Conservation (phyloP, 495 filamentous ascomycete species). For the Pseudoneurospora amorphoporcata region DNA sequence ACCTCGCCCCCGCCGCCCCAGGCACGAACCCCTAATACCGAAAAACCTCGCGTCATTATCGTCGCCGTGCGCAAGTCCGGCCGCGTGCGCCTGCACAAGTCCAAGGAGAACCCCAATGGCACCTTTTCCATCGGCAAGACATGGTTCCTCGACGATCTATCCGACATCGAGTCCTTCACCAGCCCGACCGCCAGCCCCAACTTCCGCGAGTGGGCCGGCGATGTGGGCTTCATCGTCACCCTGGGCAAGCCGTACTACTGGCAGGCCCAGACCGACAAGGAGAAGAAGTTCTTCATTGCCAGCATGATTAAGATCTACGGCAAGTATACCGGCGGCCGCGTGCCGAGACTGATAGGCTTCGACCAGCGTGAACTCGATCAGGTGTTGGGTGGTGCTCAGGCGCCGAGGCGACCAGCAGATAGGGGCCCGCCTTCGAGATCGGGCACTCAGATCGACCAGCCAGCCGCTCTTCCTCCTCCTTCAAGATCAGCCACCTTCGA, state of each 20-base stretch:
- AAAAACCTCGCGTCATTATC: conserved; percentile 85
- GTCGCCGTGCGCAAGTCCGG: conserved; percentile 87
- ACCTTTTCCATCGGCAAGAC: conserved; percentile 97
- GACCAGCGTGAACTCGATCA: conserved; percentile 65
- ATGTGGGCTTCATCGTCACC: conserved; percentile 77
- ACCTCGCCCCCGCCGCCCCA: conserved; percentile 73
- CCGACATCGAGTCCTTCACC: conserved; percentile 66
- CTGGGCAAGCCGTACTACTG: conserved; percentile 94
- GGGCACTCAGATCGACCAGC: not conserved
- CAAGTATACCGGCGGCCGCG: conserved; percentile 85
- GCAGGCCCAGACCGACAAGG: conserved; percentile 82
- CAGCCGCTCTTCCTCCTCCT: not conserved
- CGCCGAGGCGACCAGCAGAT: conserved; percentile 8
- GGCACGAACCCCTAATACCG: conserved; percentile 51
- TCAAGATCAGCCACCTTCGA: not conserved
- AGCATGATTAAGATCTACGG: conserved; percentile 89
- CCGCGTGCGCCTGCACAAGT: conserved; percentile 90
- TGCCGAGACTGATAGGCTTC: conserved; percentile 74
- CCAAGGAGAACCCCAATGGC: conserved; percentile 85
- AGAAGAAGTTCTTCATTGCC: conserved; percentile 96
- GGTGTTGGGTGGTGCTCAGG: conserved; percentile 43
- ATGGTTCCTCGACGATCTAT: conserved; percentile 86
- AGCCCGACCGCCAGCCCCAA: conserved; percentile 51
- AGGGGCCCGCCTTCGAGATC: not conserved
- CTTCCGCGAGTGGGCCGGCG: conserved; percentile 65